phyloP scores from a whole-genome alignment of 2,329 filamentous ascomycete species.

The Escovopsis sp. region DNA sequence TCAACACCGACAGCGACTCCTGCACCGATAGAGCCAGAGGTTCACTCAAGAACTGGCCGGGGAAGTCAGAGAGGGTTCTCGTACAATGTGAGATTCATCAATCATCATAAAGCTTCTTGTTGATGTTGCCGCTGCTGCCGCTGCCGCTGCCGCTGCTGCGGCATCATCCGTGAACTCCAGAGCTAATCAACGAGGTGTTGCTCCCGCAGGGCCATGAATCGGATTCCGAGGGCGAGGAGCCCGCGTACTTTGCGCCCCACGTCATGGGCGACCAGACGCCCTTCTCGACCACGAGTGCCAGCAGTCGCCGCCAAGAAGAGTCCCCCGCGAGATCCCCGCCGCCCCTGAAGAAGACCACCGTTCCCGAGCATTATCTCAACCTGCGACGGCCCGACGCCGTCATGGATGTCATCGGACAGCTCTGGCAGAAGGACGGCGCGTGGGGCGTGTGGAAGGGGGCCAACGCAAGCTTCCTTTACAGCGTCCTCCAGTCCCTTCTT shows the following conservation, averaged over 20 bases:
- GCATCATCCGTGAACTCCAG: not conserved
- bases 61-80: slow-evolving; percentile 18
- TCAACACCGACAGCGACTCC: slow-evolving; percentile 4
- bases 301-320: slow-evolving; percentile 14
- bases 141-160: too few species aligned
- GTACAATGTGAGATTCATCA: slow-evolving; percentile 17
- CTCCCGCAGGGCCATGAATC: slow-evolving; percentile 29
- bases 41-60: slow-evolving; percentile 7
- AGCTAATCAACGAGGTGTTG: too few species aligned
- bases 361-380: slow-evolving; percentile 43
- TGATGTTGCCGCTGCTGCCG: not conserved
- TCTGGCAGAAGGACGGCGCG: slow-evolving; percentile 79
- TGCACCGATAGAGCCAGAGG: slow-evolving; percentile 9
- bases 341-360: slow-evolving; percentile 16
- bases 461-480: slow-evolving; percentile 86
- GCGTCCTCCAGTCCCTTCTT: slow-evolving; percentile 66
- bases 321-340: slow-evolving; percentile 11
- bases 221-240: slow-evolving; percentile 61
- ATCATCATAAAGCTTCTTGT: too few species aligned
- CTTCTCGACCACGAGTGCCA: slow-evolving; percentile 16
- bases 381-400: slow-evolving; percentile 67
- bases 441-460: slow-evolving; percentile 92
- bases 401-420: slow-evolving; percentile 68
- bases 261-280: slow-evolving; percentile 38
- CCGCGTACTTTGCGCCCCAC: slow-evolving; percentile 67